These are phyloP conservation scores for Symbiodinium natans DNA, from an alignment of 73 alveolate genomes.

Conservation along the genomic window DNA sequence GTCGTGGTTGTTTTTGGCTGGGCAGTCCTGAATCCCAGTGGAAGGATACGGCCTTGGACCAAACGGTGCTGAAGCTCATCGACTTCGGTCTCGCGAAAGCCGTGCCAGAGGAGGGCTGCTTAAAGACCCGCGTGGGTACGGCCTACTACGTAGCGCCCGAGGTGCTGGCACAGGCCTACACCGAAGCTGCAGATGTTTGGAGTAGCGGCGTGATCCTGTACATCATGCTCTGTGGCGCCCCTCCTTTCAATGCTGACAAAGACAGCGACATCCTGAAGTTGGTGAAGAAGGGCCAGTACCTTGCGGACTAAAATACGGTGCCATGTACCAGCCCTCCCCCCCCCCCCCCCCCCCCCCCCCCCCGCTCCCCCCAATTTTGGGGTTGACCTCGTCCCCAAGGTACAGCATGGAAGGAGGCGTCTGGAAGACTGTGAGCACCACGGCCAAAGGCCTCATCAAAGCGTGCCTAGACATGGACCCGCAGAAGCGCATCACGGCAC, in stretches of 20 bases:
- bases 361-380: no score
- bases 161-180: conserved; percentile 4
- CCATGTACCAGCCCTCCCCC: no score
- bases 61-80: background rate
- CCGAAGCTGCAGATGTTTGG: background rate
- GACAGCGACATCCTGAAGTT: conserved; percentile 14
- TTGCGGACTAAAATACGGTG: no score
- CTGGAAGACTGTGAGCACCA: background rate
- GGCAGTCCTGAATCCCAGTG: no score
- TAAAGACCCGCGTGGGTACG: background rate
- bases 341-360: no score
- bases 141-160: conserved; percentile 24
- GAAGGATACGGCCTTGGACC: background rate
- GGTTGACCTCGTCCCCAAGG: no score
- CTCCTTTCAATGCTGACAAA: conserved; percentile 11
- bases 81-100: background rate
- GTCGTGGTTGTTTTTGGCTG: no score
- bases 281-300: background rate
- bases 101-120: background rate
- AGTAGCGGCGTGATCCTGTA: background rate
- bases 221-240: conserved; percentile 19
- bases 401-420: background rate
- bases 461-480: background rate
- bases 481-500: conserved; percentile 11
- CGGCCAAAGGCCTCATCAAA: background rate